Evolutionary conservation across 345 rosid genomes (phyloP).

Genomic region (Brassica nigra): DNA sequence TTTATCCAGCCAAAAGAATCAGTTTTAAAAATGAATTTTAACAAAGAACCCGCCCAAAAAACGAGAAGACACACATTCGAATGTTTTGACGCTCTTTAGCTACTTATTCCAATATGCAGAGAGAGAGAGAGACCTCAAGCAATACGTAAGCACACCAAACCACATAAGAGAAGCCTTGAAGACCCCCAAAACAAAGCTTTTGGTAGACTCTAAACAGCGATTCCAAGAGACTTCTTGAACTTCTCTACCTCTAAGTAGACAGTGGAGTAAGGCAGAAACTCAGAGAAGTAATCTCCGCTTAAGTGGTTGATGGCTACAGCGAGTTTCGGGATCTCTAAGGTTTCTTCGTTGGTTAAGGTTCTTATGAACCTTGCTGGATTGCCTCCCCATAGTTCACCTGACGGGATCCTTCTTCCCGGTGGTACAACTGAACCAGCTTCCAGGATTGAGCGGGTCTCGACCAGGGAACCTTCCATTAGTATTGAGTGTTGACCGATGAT

Average conservation of each 20-base stretch:
- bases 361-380: slow-evolving; percentile 93
- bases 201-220: slow-evolving; percentile 47
- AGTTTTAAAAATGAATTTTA: slow-evolving; percentile 15
- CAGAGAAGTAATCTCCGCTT: slow-evolving; percentile 72
- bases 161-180: background rate
- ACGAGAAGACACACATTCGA: slow-evolving; percentile 11
- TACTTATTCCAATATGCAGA: slow-evolving; percentile 60
- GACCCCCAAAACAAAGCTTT: background rate
- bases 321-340: slow-evolving; percentile 89
- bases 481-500: slow-evolving; percentile 95
- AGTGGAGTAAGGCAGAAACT: slow-evolving; percentile 88
- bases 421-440: slow-evolving; percentile 98
- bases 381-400: slow-evolving; percentile 98
- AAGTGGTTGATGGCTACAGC: slow-evolving; percentile 91
- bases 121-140: slow-evolving; percentile 36
- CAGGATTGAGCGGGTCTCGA: slow-evolving; percentile 86
- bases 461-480: slow-evolving; percentile 97
- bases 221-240: slow-evolving; percentile 72
- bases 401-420: slow-evolving; percentile 94
- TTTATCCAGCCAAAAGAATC: slow-evolving; percentile 6
- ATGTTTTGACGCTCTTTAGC: slow-evolving; percentile 49
- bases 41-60: slow-evolving; percentile 7
- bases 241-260: slow-evolving; percentile 95
- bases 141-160: slow-evolving; percentile 25
- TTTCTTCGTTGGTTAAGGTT: slow-evolving; percentile 84